These are phyloP conservation scores for Elsinoe arachidis DNA, from an alignment of 2,329 filamentous ascomycete species.

Conservation along the genomic window DNA sequence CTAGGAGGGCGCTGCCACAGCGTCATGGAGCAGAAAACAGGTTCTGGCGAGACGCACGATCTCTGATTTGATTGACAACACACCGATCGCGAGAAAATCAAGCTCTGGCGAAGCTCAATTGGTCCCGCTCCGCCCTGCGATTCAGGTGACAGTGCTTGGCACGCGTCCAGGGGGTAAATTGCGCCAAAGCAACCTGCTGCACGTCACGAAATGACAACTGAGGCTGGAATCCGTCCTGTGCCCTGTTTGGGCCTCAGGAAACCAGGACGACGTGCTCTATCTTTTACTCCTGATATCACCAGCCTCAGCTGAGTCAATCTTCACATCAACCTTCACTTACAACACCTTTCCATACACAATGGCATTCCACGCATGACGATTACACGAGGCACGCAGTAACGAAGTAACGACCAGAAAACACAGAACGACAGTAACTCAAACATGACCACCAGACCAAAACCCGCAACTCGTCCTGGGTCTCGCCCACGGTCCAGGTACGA, in stretches of 20 bases:
- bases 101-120: constrained; percentile 10
- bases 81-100: constrained; percentile 9
- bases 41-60: background rate
- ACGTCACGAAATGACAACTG: background rate
- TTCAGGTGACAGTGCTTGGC: constrained; percentile 7
- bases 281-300: background rate
- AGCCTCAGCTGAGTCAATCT: background rate
- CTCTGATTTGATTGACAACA: background rate
- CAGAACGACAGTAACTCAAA: background rate
- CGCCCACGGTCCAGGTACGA: constrained; percentile 6
- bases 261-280: background rate
- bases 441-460: constrained; percentile 10
- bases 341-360: background rate
- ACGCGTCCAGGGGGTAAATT: constrained; percentile 9
- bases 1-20: background rate
- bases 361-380: background rate
- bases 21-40: background rate
- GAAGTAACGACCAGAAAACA: background rate
- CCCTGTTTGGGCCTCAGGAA: constrained; percentile 1
- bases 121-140: background rate
- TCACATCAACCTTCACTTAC: background rate
- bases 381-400: background rate
- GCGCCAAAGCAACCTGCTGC: background rate
- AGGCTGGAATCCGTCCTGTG: constrained; percentile 1
- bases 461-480: background rate